Conservation (phyloP, 495 filamentous ascomycete genomes). For the Cairneyella variabilis region DNA sequence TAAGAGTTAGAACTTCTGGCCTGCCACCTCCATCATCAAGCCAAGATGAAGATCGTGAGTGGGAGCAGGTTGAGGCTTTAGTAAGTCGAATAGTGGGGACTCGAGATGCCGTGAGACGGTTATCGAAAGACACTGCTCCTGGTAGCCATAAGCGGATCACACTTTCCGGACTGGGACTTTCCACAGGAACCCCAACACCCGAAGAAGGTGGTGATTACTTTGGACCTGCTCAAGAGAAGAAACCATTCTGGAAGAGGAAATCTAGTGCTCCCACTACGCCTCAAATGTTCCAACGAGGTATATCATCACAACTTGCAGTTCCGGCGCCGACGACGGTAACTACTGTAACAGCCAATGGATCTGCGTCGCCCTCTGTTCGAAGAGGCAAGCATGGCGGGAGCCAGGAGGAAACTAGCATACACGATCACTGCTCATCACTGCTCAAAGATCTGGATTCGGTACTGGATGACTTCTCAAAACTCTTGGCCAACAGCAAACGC, state of each 20-base stretch:
- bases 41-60: slow-evolving; percentile 69
- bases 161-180: slow-evolving; percentile 11
- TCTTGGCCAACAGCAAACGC: slow-evolving; percentile 74
- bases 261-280: slow-evolving; percentile 43
- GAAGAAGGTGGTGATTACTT: slow-evolving; percentile 46
- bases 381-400: slow-evolving; percentile 1
- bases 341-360: slow-evolving; percentile 33
- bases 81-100: slow-evolving; percentile 82
- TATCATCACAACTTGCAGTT: slow-evolving; percentile 55
- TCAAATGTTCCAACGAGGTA: slow-evolving; percentile 40
- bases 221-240: slow-evolving; percentile 38
- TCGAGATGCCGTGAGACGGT: slow-evolving; percentile 76
- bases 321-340: slow-evolving; percentile 43
- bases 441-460: slow-evolving; percentile 79
- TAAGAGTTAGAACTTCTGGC: slow-evolving; percentile 13
- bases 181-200: slow-evolving; percentile 4
- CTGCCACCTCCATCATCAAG: slow-evolving; percentile 1
- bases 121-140: slow-evolving; percentile 78
- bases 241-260: slow-evolving; percentile 91
- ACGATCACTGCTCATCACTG: slow-evolving; percentile 75
- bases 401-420: slow-evolving; percentile 53
- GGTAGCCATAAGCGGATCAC: slow-evolving; percentile 7
- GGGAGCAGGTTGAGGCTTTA: slow-evolving; percentile 77
- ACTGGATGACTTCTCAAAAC: slow-evolving; percentile 71
- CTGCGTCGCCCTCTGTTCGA: slow-evolving; percentile 15